Percentiles rank a stretch among this genome's conserved stretches.
phyloP scores from a whole-genome alignment of 805 yeast species.

The Wickerhamiella azyma region DNA sequence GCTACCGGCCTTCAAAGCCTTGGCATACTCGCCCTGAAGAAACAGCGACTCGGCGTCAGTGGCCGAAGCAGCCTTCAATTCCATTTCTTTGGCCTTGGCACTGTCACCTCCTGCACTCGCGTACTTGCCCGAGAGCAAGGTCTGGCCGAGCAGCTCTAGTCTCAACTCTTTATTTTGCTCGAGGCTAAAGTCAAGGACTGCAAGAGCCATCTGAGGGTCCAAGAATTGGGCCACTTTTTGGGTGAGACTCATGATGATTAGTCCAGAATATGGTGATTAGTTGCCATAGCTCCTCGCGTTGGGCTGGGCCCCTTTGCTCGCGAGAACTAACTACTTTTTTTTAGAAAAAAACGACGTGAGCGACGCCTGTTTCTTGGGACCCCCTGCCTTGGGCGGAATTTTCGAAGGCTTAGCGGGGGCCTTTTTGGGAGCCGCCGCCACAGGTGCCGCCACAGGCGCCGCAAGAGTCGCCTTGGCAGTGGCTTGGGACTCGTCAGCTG shows the following conservation, averaged over 20 bases:
- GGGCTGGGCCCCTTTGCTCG: no score
- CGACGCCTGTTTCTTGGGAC: background rate
- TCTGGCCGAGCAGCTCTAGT: constrained; percentile 1
- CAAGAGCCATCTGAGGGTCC: constrained; percentile 47
- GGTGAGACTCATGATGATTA: constrained; percentile 26
- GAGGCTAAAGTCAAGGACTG: constrained; percentile 37
- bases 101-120: constrained; percentile 15
- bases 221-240: constrained; percentile 41
- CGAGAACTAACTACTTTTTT: background rate
- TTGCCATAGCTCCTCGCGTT: no score
- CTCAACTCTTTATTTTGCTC: constrained; percentile 17
- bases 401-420: background rate
- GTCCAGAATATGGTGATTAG: no score
- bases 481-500: no score
- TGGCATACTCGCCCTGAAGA: constrained; percentile 32
- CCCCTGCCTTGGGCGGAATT: constrained; percentile 1
- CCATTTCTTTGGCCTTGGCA: constrained; percentile 19
- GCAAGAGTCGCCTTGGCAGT: no score
- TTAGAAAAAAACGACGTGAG: constrained; percentile 8
- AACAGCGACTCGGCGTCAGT: constrained; percentile 28
- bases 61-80: constrained; percentile 16
- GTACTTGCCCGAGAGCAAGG: constrained; percentile 8
- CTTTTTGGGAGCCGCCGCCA: background rate
- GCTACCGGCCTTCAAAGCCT: constrained; percentile 12
- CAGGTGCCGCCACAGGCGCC: background rate